Conservation (phyloP, 371 early-diverging fungal species). For the Mucor racemosus region DNA sequence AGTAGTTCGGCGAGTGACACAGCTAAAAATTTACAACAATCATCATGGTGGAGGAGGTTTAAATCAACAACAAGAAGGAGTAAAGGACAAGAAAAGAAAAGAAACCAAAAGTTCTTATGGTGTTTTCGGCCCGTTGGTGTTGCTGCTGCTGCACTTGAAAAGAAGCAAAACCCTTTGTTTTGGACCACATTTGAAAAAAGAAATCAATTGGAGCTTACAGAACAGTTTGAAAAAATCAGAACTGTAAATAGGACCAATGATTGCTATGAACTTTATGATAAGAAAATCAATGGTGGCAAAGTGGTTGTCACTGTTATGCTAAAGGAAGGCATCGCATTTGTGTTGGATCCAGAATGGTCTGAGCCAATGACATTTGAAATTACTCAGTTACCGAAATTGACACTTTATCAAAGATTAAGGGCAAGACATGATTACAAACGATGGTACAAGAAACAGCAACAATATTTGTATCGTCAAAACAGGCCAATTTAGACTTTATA, state of each 20-base stretch:
- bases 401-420: slow-evolving; percentile 8
- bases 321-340: slow-evolving; percentile 23
- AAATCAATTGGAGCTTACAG: slow-evolving; percentile 17
- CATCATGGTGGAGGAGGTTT: not conserved
- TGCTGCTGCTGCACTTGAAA: not conserved
- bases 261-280: slow-evolving; percentile 18
- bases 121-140: slow-evolving; percentile 11
- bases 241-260: not conserved
- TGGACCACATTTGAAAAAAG: slow-evolving; percentile 22
- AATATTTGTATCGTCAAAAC: not conserved
- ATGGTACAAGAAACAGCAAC: not conserved
- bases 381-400: slow-evolving; percentile 10
- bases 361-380: slow-evolving; percentile 26
- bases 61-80: not conserved
- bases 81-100: not conserved
- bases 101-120: slow-evolving; percentile 12
- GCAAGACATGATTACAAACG: slow-evolving; percentile 4
- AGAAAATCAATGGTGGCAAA: slow-evolving; percentile 2
- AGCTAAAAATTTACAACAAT: not conserved
- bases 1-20: not conserved
- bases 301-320: slow-evolving; percentile 16
- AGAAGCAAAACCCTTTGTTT: not conserved
- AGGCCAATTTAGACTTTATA: not conserved
- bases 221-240: not conserved
- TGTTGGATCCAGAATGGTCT: slow-evolving; percentile 23